Evolutionary conservation across 2,329 filamentous ascomycete genomes (phyloP), one percentile per base, ranked within the genome.

Genomic region (Boeremia exigua): DNA sequence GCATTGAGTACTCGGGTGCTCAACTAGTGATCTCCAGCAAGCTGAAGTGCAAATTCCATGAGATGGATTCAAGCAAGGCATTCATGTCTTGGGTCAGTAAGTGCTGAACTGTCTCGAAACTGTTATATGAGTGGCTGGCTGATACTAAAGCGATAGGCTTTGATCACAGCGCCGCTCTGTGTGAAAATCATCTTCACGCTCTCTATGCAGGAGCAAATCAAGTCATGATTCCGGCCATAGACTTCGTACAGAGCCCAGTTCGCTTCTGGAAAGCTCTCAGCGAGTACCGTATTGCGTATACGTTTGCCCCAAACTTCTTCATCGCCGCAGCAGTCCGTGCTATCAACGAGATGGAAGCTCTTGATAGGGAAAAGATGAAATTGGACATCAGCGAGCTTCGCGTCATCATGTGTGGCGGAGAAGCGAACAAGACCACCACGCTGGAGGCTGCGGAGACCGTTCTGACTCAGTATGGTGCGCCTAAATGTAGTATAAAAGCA

Each of bases 81-180:
- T 62, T 72, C 32, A 36, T 54, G 52, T 51, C 54, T 51, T 56
- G 54, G 54, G 48, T 56, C 32, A 51, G 54, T 56, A 44, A 47
- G 54, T 56, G 29, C 1, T 37, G 10, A 28, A 7, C 1, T 15
- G 14, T 10, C 14, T 10, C 7, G 3, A 2, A n/a, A n/a, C n/a
- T 6, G 7, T n/a, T 10, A 11, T 25, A n/a, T 23, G 6, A 11
- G 11, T 14, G 8, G 7, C 0, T 15, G 9, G 9, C 45, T 48
- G 23, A 37, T 7, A 4, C 19, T 6, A 8, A 19, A 23, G 15
- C 6, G 25, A 15, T 38, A 53, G 76, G 76, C 0, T 68, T 85
- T 7, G 83, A 86, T 56, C 84, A 86, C 54, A 82, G 84, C 9
- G 84, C 80, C 0, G 78, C 71, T 54, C 67, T 87, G 3, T 70